phyloP scores from a whole-genome alignment of 371 early-diverging fungal genomes.

The Mortierella sp. region DNA sequence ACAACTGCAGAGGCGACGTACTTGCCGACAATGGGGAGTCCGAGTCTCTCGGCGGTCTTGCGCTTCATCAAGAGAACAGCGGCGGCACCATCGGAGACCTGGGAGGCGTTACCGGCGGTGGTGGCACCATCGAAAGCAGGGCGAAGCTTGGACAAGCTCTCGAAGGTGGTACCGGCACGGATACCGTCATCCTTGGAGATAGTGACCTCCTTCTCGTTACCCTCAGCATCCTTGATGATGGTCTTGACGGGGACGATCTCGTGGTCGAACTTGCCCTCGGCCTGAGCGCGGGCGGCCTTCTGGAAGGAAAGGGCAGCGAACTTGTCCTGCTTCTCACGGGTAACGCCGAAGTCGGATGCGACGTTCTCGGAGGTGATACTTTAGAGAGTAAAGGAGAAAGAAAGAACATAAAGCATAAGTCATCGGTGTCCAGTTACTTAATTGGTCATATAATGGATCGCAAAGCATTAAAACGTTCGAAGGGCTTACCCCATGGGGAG shows the following conservation, averaged over 20 bases:
- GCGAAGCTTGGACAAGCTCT: constrained; percentile 87
- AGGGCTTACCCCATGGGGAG: constrained; percentile 85
- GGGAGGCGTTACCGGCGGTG: constrained; percentile 98
- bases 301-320: constrained; percentile 88
- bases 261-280: constrained; percentile 90
- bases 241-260: constrained; percentile 95
- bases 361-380: constrained; percentile 97
- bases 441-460: neutral
- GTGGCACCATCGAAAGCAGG: constrained; percentile 94
- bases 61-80: constrained; percentile 97
- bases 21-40: constrained; percentile 90
- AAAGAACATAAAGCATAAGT: neutral
- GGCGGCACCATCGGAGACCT: constrained; percentile 99
- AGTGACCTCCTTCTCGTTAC: constrained; percentile 73
- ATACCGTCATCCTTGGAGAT: constrained; percentile 95
- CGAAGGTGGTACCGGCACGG: constrained; percentile 85
- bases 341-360: constrained; percentile 85
- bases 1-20: constrained; percentile 92
- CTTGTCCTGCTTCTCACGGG: constrained; percentile 91
- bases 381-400: constrained; percentile 16
- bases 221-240: constrained; percentile 72
- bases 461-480: constrained; percentile 11
- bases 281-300: constrained; percentile 90
- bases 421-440: neutral
- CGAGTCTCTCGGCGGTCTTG: constrained; percentile 90